Base-by-base conservation (phyloP, 2,329 filamentous ascomycete genomes). In the Ploettnerulaceae sp. region DNA sequence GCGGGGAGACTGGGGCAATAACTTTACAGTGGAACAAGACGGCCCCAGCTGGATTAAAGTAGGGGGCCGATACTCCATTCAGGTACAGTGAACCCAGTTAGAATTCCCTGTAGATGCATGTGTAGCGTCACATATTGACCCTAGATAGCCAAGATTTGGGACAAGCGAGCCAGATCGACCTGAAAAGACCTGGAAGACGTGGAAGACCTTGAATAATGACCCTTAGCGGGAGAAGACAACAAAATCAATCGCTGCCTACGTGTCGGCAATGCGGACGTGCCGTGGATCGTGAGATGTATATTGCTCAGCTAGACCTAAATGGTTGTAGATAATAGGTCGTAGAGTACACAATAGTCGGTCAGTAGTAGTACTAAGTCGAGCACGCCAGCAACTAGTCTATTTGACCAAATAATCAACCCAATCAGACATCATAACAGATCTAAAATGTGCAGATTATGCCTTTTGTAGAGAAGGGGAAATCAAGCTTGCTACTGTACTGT, bases 31-130 rank as follows among this genome's bases (percentile, higher is more conserved):
- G n/a, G n/a, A n/a, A n/a, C n/a, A 37, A 32, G 7, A 4, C 21
- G 11, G 21, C 20, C 34, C 34, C 34, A 15, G 34, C 34, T 37
- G 34, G 25, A 37, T 24, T 37, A 37, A 14, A 37, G 34, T 37
- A 37, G n/a, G 24, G 21, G 12, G 12, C n/a, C 34, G 9, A 37
- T 37, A 25, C 34, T 15, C 2, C n/a, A 24, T 25, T 37, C 34
- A 37, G 34, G 34, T 25, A 15, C 34, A 37, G 25, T 14, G 25
- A 37, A 20, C 34, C 32, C 34, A 24, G 34, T 24, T n/a, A 7
- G 5, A 25, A n/a, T n/a, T 37, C 34, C 34, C 21, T 37, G 34
- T 25, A 15, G 21, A 9, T 37, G 34, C 34, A 37, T 24, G 12
- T 25, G 34, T 37, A 37, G 34, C 34, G 34, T 37, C 34, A 37